Base-by-base conservation (phyloP, 495 filamentous ascomycete species). In the Xylaria castorea region DNA sequence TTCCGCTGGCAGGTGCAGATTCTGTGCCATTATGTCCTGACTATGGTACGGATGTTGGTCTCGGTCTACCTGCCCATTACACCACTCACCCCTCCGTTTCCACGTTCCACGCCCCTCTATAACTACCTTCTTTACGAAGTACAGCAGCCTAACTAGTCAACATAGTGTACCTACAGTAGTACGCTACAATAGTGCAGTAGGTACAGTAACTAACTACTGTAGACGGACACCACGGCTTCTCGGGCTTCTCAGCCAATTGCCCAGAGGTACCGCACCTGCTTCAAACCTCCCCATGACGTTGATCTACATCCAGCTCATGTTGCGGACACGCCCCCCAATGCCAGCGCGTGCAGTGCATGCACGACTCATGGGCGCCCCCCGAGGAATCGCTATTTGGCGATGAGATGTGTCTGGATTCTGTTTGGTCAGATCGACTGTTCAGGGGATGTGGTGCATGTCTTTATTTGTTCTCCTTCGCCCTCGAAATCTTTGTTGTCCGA, bases 301-400 rank as follows among this genome's bases (percentile, higher is more conserved):
- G 66, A 55, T 68, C 66, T 57, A 12, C 50, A 44, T 30, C 22
- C 48, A 14, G n/a, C 48, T 42, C 16, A 3, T 34, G 38, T 14
- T 66, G 63, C 63, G 42, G 42, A 48, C 63, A 66, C 42, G 63
- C 38, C 61, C 61, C 60, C 36, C 36, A 20, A 32, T 27, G 42
- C 42, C 40, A 66, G 63, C 63, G 22, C 27, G 25, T 22, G 27
- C n/a, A 12, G 36, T 64, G 18, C 60, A 4, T 22, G 27, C 11
- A 46, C 64, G 44, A 67, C 64, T 51, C 64, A 66, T 65, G 58
- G 32, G 58, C 58, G 42, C 63, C 42, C 14, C 25, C 27, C 42
- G 14, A 30, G 42, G 16, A 18, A 65, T 18, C 48, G 7, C 40
- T 12, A 38, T 22, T 22, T 42, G 18, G 55, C 32, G n/a, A 22